phyloP scores from a whole-genome alignment of 306 rosid species.

The Leucaena leucocephala region DNA sequence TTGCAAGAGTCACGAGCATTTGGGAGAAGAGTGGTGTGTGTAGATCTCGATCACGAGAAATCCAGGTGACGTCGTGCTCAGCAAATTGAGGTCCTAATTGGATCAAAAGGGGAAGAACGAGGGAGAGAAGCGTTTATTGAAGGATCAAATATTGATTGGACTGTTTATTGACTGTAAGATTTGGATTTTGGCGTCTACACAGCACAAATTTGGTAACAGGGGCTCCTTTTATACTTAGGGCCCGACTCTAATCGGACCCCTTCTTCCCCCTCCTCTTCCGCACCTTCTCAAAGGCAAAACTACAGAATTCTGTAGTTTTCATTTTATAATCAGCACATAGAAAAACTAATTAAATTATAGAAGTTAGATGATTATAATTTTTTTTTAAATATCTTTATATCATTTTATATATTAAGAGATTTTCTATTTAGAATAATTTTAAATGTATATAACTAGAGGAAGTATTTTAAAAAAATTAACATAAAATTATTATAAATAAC shows the following conservation, averaged over 20 bases:
- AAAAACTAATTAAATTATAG: too few relatives aligned
- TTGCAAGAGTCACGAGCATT: neutral
- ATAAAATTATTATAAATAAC: too few relatives aligned
- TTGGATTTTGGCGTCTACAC: neutral
- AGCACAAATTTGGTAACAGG: neutral
- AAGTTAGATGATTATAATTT: too few relatives aligned
- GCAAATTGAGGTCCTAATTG: neutral
- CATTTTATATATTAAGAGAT: too few relatives aligned
- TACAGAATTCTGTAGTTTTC: too few relatives aligned
- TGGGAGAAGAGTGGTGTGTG: neutral
- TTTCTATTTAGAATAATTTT: too few relatives aligned
- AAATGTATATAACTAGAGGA: too few relatives aligned
- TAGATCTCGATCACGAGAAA: slow-evolving; percentile 7
- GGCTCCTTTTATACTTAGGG: neutral
- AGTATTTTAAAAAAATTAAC: too few relatives aligned
- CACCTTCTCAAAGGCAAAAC: neutral
- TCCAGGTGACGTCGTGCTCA: neutral
- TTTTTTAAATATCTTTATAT: too few relatives aligned
- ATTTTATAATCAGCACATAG: too few relatives aligned
- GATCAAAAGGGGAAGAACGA: neutral
- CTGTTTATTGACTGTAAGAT: neutral
- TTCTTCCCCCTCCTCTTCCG: neutral
- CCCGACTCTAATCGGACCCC: neutral
- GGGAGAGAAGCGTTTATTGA: neutral
- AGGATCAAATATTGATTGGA: neutral